These are phyloP conservation scores for Rhodotorula taiwanensis DNA, from an alignment of 768 basidiomycete genomes.

Conservation along the genomic window DNA sequence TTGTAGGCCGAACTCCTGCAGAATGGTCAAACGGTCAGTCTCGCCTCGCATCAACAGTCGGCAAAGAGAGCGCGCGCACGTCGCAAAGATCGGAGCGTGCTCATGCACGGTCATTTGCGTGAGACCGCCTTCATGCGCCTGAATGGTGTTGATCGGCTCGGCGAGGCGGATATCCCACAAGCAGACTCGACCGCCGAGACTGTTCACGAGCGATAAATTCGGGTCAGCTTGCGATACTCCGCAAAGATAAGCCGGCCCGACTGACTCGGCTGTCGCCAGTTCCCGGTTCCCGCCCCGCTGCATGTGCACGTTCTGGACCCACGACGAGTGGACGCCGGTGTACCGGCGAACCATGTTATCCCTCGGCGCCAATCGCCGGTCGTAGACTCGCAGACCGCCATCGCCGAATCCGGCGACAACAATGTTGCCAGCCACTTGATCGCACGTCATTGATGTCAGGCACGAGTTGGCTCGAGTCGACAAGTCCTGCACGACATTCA, in stretches of 20 bases:
- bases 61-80: conserved; percentile 52
- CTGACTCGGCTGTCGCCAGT: conserved; percentile 78
- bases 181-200: conserved; percentile 80
- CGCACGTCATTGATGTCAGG: conserved; percentile 74
- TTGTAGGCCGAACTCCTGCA: conserved; percentile 56
- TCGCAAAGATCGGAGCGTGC: conserved; percentile 72
- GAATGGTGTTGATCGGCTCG: conserved; percentile 60
- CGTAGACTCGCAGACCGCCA: conserved; percentile 80
- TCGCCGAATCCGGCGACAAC: conserved; percentile 90
- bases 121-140: conserved; percentile 63
- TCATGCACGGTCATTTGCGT: conserved; percentile 82
- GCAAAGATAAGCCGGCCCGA: conserved; percentile 1
- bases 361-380: conserved; percentile 76
- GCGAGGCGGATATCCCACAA: conserved; percentile 78
- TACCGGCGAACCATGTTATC: conserved; percentile 75
- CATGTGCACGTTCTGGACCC: conserved; percentile 86
- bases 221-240: not conserved
- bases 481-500: conserved; percentile 57
- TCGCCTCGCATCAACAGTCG: not conserved
- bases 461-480: conserved; percentile 85
- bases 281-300: conserved; percentile 63
- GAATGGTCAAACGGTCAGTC: conserved; percentile 42
- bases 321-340: conserved; percentile 62
- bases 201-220: conserved; percentile 43
- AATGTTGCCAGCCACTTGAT: conserved; percentile 64